Percentiles rank a stretch among this genome's conserved stretches.
Conservation (phyloP, 768 basidiomycete species). For the Trametes meyenii region DNA sequence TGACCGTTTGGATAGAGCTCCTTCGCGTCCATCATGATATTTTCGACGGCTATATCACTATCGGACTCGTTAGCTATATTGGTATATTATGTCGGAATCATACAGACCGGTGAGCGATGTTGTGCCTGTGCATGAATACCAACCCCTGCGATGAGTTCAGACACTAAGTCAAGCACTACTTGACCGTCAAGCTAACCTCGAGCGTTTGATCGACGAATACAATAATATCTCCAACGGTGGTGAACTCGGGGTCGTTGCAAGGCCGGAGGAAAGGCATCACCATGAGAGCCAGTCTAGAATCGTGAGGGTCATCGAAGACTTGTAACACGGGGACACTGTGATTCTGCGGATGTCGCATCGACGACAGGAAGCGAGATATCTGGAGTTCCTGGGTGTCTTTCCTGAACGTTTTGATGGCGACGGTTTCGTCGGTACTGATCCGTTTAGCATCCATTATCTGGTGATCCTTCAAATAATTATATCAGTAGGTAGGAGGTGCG, state of each 20-base stretch:
- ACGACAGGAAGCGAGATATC: conserved; percentile 7
- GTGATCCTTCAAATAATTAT: background rate
- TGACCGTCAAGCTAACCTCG: background rate
- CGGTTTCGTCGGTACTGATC: background rate
- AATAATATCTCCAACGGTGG: conserved; percentile 18
- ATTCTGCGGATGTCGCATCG: conserved; percentile 19
- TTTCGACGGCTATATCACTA: conserved; percentile 23
- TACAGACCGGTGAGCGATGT: conserved; percentile 29
- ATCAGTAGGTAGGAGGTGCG: no score
- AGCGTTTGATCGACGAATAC: conserved; percentile 11
- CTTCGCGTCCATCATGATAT: conserved; percentile 30
- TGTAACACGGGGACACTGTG: conserved; percentile 31
- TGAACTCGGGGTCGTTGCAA: conserved; percentile 19
- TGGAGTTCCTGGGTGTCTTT: conserved; percentile 15
- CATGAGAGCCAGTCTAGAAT: conserved; percentile 10
- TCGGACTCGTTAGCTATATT: conserved; percentile 3
- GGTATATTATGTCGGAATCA: background rate
- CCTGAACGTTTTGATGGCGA: conserved; percentile 19
- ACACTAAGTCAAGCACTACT: background rate
- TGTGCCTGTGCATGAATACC: conserved; percentile 25
- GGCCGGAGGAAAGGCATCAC: conserved; percentile 29
- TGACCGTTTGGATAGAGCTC: conserved; percentile 23
- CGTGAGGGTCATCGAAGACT: conserved; percentile 22
- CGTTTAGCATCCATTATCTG: conserved; percentile 25
- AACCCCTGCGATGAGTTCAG: conserved; percentile 21